phyloP scores from a whole-genome alignment of 139 green algal species.

The Picochlorum sp. region DNA sequence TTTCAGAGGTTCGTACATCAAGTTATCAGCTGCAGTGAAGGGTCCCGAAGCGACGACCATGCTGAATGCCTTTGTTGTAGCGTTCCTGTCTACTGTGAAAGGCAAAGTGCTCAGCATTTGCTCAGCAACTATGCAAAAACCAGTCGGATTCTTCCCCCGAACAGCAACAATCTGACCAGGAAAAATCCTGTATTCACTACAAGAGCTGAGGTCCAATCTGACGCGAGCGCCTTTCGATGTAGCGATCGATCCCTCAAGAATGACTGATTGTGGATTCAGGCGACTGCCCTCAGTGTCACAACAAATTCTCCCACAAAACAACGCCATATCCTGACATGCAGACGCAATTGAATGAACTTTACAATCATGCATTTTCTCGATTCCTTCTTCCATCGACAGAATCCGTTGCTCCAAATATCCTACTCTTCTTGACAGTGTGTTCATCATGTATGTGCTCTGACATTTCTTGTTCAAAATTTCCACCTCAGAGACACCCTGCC shows the following conservation, averaged over 20 bases:
- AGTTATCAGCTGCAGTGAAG: constrained; percentile 52
- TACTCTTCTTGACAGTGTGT: background rate
- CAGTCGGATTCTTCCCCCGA: constrained; percentile 66
- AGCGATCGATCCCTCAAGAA: constrained; percentile 65
- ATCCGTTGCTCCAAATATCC: constrained; percentile 38
- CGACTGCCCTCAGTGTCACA: constrained; percentile 43
- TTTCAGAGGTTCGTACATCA: constrained; percentile 56
- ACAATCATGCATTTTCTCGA: constrained; percentile 2
- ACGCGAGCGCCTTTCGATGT: constrained; percentile 52
- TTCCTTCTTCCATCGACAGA: constrained; percentile 15
- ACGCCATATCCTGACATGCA: constrained; percentile 40
- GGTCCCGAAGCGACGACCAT: constrained; percentile 60
- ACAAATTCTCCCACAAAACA: constrained; percentile 63
- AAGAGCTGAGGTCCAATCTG: constrained; percentile 51
- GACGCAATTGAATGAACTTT: constrained; percentile 22
- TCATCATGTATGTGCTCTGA: constrained; percentile 5
- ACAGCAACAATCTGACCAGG: constrained; percentile 61
- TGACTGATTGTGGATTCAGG: constrained; percentile 55
- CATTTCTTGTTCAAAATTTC: background rate
- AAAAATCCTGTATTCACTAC: constrained; percentile 54
- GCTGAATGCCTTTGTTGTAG: constrained; percentile 15
- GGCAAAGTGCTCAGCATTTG: constrained; percentile 48
- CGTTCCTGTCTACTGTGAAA: background rate
- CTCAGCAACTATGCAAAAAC: constrained; percentile 54
- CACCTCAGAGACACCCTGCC: background rate